Conservation (phyloP, 192 early-diverging fungal species). For the Backusella mclennaniae region DNA sequence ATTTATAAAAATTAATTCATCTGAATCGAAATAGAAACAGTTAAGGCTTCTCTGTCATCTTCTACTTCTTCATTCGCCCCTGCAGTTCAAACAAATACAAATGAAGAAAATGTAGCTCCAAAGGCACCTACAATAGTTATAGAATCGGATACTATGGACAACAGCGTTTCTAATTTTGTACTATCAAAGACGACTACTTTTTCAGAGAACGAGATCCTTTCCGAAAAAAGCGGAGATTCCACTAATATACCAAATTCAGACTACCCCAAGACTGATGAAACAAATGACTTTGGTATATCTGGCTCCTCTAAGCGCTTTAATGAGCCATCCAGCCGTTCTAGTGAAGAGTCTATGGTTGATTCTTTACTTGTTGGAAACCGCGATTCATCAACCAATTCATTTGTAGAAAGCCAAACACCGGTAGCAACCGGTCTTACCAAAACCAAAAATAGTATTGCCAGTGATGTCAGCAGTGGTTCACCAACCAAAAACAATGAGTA, state of each 20-base stretch:
- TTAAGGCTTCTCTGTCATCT: neutral
- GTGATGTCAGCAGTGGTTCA: neutral
- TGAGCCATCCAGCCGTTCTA: neutral
- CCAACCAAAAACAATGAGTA: neutral
- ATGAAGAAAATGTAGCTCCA: neutral
- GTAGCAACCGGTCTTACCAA: neutral
- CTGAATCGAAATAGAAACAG: neutral
- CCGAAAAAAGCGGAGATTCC: neutral
- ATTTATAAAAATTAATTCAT: neutral
- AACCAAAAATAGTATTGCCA: neutral
- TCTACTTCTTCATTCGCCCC: neutral
- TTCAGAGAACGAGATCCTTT: neutral
- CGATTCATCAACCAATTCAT: neutral
- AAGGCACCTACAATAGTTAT: neutral
- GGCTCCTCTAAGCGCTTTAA: neutral
- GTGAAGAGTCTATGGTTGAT: neutral
- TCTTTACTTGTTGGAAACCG: neutral
- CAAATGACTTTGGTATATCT: neutral
- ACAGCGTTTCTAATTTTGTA: neutral
- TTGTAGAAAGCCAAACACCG: neutral
- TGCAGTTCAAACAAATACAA: neutral
- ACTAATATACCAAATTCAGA: neutral
- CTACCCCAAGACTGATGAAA: neutral
- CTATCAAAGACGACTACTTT: neutral
- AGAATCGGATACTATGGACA: neutral